These are phyloP conservation scores for Isabelozyma gotoi DNA, from an alignment of 805 yeast genomes.

Conservation along the genomic window DNA sequence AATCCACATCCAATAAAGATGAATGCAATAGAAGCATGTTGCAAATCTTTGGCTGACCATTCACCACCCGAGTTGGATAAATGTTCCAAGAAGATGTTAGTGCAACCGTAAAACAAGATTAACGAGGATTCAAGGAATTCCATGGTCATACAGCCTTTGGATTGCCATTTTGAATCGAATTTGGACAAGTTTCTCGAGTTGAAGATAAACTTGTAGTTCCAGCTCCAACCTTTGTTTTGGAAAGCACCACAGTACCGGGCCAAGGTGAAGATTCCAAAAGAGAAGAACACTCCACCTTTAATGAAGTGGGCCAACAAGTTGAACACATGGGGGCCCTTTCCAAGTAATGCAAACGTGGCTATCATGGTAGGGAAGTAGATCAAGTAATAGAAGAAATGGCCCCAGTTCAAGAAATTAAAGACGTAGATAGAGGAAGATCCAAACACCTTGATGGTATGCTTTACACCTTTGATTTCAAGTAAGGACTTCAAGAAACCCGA, in stretches of 20 bases:
- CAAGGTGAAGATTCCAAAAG: slow-evolving; percentile 74
- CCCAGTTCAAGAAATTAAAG: slow-evolving; percentile 60
- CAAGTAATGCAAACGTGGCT: slow-evolving; percentile 70
- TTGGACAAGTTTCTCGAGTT: slow-evolving; percentile 16
- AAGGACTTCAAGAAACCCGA: background rate
- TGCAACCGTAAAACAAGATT: slow-evolving; percentile 83
- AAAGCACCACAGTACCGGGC: slow-evolving; percentile 88
- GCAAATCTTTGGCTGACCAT: slow-evolving; percentile 68
- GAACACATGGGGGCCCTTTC: slow-evolving; percentile 66
- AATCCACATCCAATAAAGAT: slow-evolving; percentile 85
- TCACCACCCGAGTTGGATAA: slow-evolving; percentile 64
- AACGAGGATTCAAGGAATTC: slow-evolving; percentile 80
- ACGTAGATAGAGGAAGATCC: slow-evolving; percentile 20
- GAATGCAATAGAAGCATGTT: slow-evolving; percentile 34
- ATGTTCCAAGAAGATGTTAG: slow-evolving; percentile 90
- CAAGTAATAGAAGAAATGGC: slow-evolving; percentile 59
- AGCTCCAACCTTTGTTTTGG: slow-evolving; percentile 77
- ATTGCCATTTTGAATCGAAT: slow-evolving; percentile 40
- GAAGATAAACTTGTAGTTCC: slow-evolving; percentile 55
- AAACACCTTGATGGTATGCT: slow-evolving; percentile 28
- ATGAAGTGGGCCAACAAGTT: slow-evolving; percentile 92
- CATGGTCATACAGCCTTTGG: slow-evolving; percentile 62
- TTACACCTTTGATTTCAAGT: background rate
- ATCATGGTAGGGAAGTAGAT: slow-evolving; percentile 58
- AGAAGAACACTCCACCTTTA: slow-evolving; percentile 87